Evolutionary conservation across 2,329 filamentous ascomycete species (phyloP).

Genomic region (Diaporthe vaccinii): DNA sequence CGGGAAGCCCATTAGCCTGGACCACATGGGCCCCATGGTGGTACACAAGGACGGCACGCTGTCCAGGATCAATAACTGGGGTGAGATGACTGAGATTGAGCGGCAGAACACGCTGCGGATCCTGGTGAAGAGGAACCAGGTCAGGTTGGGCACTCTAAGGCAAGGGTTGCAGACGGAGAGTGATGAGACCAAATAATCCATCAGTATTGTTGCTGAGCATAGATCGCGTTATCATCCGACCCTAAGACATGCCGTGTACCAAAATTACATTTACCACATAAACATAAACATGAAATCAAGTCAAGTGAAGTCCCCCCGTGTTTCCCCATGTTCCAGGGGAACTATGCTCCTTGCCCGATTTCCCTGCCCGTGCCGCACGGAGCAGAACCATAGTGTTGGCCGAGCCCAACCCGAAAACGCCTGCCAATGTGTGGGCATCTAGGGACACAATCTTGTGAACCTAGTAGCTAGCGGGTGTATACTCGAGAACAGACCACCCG

Average conservation of each 20-base stretch:
- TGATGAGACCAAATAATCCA: slow-evolving; percentile 43
- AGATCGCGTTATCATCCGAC: not conserved
- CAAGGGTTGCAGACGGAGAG: slow-evolving; percentile 48
- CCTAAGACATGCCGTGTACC: not conserved
- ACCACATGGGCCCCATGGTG: slow-evolving; percentile 79
- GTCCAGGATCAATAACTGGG: slow-evolving; percentile 81
- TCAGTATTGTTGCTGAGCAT: slow-evolving; percentile 1
- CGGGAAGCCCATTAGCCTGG: slow-evolving; percentile 67
- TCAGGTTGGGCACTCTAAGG: slow-evolving; percentile 69
- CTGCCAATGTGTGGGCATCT: slow-evolving; percentile 36
- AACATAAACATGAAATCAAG: slow-evolving; percentile 33
- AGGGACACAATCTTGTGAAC: slow-evolving; percentile 26
- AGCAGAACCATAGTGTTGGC: slow-evolving; percentile 19
- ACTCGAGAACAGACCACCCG: slow-evolving; percentile 13
- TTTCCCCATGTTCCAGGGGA: slow-evolving; percentile 32
- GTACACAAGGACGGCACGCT: slow-evolving; percentile 80
- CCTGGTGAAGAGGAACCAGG: slow-evolving; percentile 77
- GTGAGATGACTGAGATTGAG: slow-evolving; percentile 77
- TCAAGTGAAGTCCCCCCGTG: not conserved
- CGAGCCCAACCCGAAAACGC: slow-evolving; percentile 35
- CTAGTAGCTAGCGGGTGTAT: slow-evolving; percentile 31
- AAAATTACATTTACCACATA: slow-evolving; percentile 24
- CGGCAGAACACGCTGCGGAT: slow-evolving; percentile 75
- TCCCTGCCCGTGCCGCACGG: slow-evolving; percentile 24
- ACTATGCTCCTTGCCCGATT: slow-evolving; percentile 24